These are phyloP conservation scores for Nitzschia sp. DNA, from an alignment of 108 stramenopile genomes.

Conservation along the genomic window DNA sequence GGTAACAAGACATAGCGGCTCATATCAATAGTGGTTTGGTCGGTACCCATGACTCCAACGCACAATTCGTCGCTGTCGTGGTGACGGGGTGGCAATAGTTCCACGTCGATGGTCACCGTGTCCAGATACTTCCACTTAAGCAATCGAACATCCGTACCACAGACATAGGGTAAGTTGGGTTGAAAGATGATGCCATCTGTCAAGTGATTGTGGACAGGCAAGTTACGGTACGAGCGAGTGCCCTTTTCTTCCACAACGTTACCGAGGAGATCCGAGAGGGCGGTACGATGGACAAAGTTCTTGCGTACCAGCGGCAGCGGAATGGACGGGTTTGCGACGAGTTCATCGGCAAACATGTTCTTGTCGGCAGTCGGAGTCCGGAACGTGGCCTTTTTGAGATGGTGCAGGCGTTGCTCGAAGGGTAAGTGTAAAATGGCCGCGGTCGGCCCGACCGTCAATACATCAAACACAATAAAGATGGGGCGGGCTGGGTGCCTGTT, in stretches of 20 bases:
- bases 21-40: slow-evolving; percentile 81
- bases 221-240: slow-evolving; percentile 69
- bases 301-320: slow-evolving; percentile 85
- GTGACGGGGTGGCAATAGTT: slow-evolving; percentile 58
- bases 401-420: slow-evolving; percentile 80
- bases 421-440: slow-evolving; percentile 78
- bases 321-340: slow-evolving; percentile 56
- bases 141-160: slow-evolving; percentile 86
- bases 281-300: slow-evolving; percentile 82
- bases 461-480: slow-evolving; percentile 95
- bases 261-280: slow-evolving; percentile 64
- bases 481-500: slow-evolving; percentile 55
- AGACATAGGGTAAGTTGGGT: slow-evolving; percentile 89
- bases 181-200: slow-evolving; percentile 94
- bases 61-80: slow-evolving; percentile 42
- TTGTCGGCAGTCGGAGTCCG: slow-evolving; percentile 55
- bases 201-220: slow-evolving; percentile 84
- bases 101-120: slow-evolving; percentile 94
- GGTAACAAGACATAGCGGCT: slow-evolving; percentile 77
- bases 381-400: slow-evolving; percentile 72
- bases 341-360: slow-evolving; percentile 68
- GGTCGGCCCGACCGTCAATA: slow-evolving; percentile 70
- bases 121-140: slow-evolving; percentile 98
- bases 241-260: slow-evolving; percentile 82
- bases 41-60: slow-evolving; percentile 78